Evolutionary conservation across 257 asterid species (phyloP).

Genomic region (Jaltomata sinuosa): DNA sequence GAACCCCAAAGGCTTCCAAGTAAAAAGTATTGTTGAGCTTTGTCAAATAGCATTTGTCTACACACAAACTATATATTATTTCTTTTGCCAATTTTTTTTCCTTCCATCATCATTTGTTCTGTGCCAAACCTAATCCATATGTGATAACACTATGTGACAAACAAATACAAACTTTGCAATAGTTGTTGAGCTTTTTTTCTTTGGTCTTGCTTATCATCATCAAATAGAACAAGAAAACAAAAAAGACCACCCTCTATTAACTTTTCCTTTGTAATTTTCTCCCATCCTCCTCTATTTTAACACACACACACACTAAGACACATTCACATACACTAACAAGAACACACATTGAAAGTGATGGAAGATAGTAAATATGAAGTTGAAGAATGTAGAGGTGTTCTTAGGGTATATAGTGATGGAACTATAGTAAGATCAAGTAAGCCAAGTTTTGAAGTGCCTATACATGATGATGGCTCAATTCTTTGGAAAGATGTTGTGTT

Average conservation of each 20-base stretch:
- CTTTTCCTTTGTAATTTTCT: background rate
- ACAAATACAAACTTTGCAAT: background rate
- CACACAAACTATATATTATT: background rate
- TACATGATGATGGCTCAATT: conserved; percentile 54
- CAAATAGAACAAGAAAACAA: background rate
- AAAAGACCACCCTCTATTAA: background rate
- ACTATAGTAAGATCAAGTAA: conserved; percentile 45
- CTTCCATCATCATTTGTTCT: background rate
- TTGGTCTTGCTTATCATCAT: conserved; percentile 12
- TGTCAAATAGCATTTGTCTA: background rate
- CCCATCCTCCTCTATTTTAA: background rate
- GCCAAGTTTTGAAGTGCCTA: conserved; percentile 42
- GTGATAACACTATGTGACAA: no score
- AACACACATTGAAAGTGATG: background rate
- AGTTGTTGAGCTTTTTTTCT: background rate
- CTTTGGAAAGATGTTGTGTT: conserved; percentile 53
- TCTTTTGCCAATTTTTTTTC: background rate
- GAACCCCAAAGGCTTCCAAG: background rate
- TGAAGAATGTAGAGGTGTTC: conserved; percentile 72
- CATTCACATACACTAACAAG: background rate
- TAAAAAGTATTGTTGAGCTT: no score
- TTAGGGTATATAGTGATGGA: conserved; percentile 58
- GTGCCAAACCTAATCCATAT: background rate
- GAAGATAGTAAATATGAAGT: conserved; percentile 21
- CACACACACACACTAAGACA: background rate